Evolutionary conservation across 176 grass and related monocot species (phyloP).

Genomic region (Avena sativa): DNA sequence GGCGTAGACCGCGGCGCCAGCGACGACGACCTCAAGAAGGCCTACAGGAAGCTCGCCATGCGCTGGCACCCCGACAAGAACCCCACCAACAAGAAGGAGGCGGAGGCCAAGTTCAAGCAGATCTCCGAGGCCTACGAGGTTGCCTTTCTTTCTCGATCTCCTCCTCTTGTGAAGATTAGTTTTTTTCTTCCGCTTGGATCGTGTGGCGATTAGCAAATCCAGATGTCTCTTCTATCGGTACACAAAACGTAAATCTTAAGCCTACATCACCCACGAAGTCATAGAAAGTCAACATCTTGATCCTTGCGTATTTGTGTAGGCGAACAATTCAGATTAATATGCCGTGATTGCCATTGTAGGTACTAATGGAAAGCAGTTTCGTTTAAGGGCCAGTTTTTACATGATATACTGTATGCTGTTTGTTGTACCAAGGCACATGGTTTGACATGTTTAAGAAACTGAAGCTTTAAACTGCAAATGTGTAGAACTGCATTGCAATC

Average conservation of each 20-base stretch:
- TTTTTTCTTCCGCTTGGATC: constrained; percentile 7
- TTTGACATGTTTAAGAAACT: not conserved
- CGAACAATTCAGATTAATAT: not conserved
- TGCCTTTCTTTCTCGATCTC: not conserved
- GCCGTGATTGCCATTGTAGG: not conserved
- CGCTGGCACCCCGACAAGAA: constrained; percentile 99
- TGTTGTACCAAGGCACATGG: not conserved
- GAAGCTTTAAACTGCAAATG: not conserved
- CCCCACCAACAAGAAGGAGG: constrained; percentile 85
- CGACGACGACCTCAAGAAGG: constrained; percentile 92
- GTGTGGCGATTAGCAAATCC: not conserved
- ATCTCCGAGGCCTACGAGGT: constrained; percentile 97
- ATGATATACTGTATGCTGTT: not conserved
- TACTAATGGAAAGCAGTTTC: not conserved
- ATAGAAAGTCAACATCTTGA: not conserved
- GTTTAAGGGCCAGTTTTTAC: not conserved
- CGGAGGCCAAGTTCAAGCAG: constrained; percentile 98
- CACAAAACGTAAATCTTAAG: not conserved
- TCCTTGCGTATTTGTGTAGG: not conserved
- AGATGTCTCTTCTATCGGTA: not conserved
- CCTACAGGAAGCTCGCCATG: constrained; percentile 94
- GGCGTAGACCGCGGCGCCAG: constrained; percentile 69
- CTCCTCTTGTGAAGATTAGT: not conserved
- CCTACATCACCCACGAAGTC: not conserved
- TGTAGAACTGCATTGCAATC: constrained; percentile 13